Conservation (phyloP, 768 basidiomycete genomes). For the Boletus sensibilis region DNA sequence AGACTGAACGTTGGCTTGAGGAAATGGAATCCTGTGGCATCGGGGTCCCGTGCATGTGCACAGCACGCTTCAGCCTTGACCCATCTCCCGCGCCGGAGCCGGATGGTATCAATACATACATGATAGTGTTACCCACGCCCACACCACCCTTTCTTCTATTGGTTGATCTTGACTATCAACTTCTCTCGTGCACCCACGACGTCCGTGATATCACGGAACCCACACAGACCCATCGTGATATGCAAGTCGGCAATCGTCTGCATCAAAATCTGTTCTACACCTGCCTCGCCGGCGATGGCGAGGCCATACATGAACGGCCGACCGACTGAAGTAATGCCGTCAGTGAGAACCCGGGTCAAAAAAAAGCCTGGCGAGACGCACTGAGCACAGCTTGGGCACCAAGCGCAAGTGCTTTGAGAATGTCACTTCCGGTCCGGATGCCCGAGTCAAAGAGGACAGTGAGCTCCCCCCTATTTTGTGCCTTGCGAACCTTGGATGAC, state of each 20-base stretch:
- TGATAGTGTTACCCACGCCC: background rate
- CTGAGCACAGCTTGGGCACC: conserved; percentile 53
- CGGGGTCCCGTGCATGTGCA: too few relatives aligned
- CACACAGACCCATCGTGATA: conserved; percentile 43
- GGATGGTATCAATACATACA: background rate
- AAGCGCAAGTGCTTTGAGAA: conserved; percentile 55
- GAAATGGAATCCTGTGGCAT: background rate
- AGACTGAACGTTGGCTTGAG: background rate
- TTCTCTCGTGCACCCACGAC: conserved; percentile 38
- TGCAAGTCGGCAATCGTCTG: conserved; percentile 43
- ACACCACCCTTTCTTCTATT: background rate
- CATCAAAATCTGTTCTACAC: conserved; percentile 48
- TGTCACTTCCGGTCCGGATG: conserved; percentile 52
- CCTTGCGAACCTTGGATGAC: conserved; percentile 55
- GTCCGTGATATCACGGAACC: conserved; percentile 37
- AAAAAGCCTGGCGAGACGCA: conserved; percentile 21
- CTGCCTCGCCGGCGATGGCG: conserved; percentile 46
- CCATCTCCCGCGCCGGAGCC: background rate
- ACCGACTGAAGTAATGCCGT: conserved; percentile 28
- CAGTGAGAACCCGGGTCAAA: background rate
- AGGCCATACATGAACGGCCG: conserved; percentile 50
- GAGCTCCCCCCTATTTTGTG: conserved; percentile 58
- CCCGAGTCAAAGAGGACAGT: conserved; percentile 71
- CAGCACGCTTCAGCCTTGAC: background rate
- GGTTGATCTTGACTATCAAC: conserved; percentile 30